Conservation (phyloP, 306 rosid species). For the Quercus cerris region DNA sequence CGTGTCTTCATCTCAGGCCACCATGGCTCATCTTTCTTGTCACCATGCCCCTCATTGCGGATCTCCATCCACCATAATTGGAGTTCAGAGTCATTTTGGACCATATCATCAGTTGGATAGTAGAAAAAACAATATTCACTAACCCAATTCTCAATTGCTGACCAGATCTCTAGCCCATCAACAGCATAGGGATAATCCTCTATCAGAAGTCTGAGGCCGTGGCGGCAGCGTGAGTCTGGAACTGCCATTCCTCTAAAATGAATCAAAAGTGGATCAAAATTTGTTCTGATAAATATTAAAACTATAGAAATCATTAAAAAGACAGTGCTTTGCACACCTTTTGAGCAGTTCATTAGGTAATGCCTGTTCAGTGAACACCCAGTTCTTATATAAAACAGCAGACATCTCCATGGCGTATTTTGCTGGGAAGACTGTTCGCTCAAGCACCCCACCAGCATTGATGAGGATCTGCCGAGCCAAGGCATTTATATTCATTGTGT, state of each 20-base stretch:
- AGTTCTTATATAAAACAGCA: slow-evolving; percentile 53
- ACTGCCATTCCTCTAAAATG: slow-evolving; percentile 73
- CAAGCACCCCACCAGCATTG: slow-evolving; percentile 86
- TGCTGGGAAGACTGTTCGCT: slow-evolving; percentile 86
- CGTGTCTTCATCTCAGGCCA: slow-evolving; percentile 73
- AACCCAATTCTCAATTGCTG: slow-evolving; percentile 78
- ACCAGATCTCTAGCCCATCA: slow-evolving; percentile 90
- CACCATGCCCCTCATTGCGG: slow-evolving; percentile 80
- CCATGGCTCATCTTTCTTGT: slow-evolving; percentile 65
- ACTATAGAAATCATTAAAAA: background rate
- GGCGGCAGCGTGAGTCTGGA: slow-evolving; percentile 47
- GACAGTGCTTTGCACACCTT: slow-evolving; percentile 44
- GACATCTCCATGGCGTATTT: slow-evolving; percentile 85
- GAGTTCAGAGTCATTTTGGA: slow-evolving; percentile 57
- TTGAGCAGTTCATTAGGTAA: slow-evolving; percentile 74
- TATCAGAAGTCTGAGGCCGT: slow-evolving; percentile 71
- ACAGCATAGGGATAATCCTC: slow-evolving; percentile 87
- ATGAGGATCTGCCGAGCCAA: slow-evolving; percentile 85
- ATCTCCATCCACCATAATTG: slow-evolving; percentile 82
- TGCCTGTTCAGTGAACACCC: slow-evolving; percentile 84
- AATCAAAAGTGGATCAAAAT: slow-evolving; percentile 6
- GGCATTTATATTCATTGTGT: slow-evolving; percentile 92
- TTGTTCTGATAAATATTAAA: background rate
- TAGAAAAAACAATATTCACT: slow-evolving; percentile 63
- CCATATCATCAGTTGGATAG: slow-evolving; percentile 48